These are phyloP conservation scores for Dimocarpus longan DNA, from an alignment of 345 rosid species.

Conservation along the genomic window DNA sequence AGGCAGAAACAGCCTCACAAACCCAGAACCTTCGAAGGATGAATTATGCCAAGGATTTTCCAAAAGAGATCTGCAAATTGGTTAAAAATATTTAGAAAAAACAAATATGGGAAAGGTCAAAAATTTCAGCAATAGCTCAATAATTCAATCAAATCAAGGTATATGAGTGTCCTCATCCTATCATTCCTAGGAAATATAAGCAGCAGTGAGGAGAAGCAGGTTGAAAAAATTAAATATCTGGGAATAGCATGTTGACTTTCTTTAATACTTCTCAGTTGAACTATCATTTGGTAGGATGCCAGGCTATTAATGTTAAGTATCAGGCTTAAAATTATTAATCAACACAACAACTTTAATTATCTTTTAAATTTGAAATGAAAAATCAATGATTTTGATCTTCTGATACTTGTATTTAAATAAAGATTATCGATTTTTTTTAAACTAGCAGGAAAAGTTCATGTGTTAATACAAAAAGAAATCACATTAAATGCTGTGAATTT, in stretches of 20 bases:
- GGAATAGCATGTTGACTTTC: not conserved
- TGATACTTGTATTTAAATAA: not conserved
- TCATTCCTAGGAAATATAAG: not conserved
- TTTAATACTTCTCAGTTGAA: conserved; percentile 4
- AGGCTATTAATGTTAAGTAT: conserved; percentile 9
- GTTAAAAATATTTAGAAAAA: conserved; percentile 18
- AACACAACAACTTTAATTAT: not conserved
- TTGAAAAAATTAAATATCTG: not conserved
- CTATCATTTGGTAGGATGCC: not conserved
- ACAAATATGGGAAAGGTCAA: not conserved
- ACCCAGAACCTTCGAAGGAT: conserved; percentile 95
- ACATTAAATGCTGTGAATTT: not conserved
- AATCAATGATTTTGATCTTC: not conserved
- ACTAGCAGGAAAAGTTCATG: not conserved
- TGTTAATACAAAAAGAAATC: not conserved
- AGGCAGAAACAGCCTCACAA: conserved; percentile 91
- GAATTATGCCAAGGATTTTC: conserved; percentile 99
- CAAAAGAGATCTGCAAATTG: conserved; percentile 66
- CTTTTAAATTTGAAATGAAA: not conserved
- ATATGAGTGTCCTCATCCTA: not conserved
- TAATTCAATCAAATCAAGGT: not conserved
- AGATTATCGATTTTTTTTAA: not conserved
- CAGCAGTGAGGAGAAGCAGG: not conserved
- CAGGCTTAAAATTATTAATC: not conserved
- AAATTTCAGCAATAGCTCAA: conserved; percentile 9